These are phyloP conservation scores for Oryza officinalis DNA, from an alignment of 176 grass and related monocot species.

Conservation along the genomic window DNA sequence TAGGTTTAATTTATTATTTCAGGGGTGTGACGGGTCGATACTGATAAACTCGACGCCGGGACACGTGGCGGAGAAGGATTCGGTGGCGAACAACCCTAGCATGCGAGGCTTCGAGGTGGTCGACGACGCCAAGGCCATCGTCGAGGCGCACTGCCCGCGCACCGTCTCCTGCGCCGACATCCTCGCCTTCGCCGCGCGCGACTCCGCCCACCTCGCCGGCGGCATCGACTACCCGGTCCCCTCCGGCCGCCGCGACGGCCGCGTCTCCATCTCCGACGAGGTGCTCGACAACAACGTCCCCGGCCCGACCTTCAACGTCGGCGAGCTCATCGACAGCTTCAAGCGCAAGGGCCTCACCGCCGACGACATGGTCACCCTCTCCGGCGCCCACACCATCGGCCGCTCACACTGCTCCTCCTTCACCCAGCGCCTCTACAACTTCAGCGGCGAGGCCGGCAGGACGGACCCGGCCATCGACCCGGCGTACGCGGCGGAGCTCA, in stretches of 20 bases:
- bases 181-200: slow-evolving; percentile 55
- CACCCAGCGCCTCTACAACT: slow-evolving; percentile 42
- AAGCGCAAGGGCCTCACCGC: slow-evolving; percentile 27
- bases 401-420: slow-evolving; percentile 51
- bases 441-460: not conserved
- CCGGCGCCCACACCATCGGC: slow-evolving; percentile 60
- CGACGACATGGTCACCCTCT: slow-evolving; percentile 47
- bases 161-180: slow-evolving; percentile 70
- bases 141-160: slow-evolving; percentile 49
- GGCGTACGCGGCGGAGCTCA: slow-evolving; percentile 20
- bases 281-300: slow-evolving; percentile 49
- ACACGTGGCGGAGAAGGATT: slow-evolving; percentile 42
- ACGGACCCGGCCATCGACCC: slow-evolving; percentile 36
- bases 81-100: slow-evolving; percentile 46
- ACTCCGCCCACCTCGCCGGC: slow-evolving; percentile 36
- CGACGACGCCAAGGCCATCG: slow-evolving; percentile 52
- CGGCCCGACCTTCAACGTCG: not conserved
- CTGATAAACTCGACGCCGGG: slow-evolving; percentile 50
- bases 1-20: not conserved
- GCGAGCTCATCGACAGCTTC: slow-evolving; percentile 30
- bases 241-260: slow-evolving; percentile 55
- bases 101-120: slow-evolving; percentile 55
- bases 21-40: slow-evolving; percentile 58
- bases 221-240: slow-evolving; percentile 38
- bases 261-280: slow-evolving; percentile 12